Percentiles rank a stretch among this genome's conserved stretches.
These are phyloP conservation scores for Vigna unguiculata DNA, from an alignment of 306 rosid species.

Conservation along the genomic window DNA sequence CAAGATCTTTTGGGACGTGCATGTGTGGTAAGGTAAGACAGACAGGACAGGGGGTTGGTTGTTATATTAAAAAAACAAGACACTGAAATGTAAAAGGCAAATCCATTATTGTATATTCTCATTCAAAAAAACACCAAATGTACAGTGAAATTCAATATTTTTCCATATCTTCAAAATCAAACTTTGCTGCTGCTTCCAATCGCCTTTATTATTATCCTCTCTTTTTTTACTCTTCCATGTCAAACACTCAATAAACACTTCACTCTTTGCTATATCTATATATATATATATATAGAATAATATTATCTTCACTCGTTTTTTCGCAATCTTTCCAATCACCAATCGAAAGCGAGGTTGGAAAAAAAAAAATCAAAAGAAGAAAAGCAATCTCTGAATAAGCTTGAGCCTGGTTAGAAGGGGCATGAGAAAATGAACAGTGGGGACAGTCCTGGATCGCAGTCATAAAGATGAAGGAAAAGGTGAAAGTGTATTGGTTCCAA, in stretches of 20 bases:
- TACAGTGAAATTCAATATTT: constrained; percentile 37
- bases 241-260: constrained; percentile 61
- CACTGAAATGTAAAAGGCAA: constrained; percentile 23
- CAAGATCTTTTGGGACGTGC: constrained; percentile 16
- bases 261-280: constrained; percentile 44
- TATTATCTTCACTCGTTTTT: constrained; percentile 47
- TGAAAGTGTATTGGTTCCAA: constrained; percentile 59
- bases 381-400: constrained; percentile 43
- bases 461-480: constrained; percentile 79
- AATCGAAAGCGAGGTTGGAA: constrained; percentile 19
- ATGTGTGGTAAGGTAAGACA: constrained; percentile 21
- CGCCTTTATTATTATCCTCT: constrained; percentile 34
- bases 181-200: constrained; percentile 54
- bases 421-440: not conserved
- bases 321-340: constrained; percentile 57
- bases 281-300: constrained; percentile 30
- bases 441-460: constrained; percentile 31
- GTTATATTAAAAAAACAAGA: constrained; percentile 28
- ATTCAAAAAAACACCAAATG: constrained; percentile 49
- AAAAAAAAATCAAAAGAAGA: not conserved
- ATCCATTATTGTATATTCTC: constrained; percentile 46
- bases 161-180: constrained; percentile 44
- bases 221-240: constrained; percentile 47
- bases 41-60: constrained; percentile 32
- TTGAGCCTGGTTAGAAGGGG: constrained; percentile 44